Conservation (phyloP, 176 grass and related monocot species). For the Cocos nucifera region DNA sequence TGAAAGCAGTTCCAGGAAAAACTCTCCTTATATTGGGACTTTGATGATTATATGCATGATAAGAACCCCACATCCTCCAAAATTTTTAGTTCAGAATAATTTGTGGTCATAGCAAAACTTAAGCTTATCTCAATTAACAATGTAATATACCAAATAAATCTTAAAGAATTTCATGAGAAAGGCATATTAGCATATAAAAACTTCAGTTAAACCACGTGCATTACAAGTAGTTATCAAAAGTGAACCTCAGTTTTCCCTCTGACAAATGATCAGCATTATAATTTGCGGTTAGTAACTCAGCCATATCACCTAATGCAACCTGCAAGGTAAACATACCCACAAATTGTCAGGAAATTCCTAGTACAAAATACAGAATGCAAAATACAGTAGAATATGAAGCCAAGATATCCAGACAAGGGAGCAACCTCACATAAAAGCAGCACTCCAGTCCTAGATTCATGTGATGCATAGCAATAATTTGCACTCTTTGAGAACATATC, state of each 20-base stretch:
- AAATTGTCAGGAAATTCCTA: background rate
- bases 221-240: too few species aligned
- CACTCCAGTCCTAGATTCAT: constrained; percentile 62
- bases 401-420: background rate
- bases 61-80: too few species aligned
- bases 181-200: too few species aligned
- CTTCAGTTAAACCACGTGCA: too few species aligned
- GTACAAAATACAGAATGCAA: background rate
- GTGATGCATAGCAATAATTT: constrained; percentile 81
- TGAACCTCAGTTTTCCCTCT: constrained; percentile 70
- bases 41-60: too few species aligned
- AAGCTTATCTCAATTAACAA: too few species aligned
- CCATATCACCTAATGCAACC: constrained; percentile 92
- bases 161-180: too few species aligned
- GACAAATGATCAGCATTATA: constrained; percentile 74
- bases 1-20: too few species aligned
- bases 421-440: constrained; percentile 78
- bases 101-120: too few species aligned
- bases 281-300: constrained; percentile 52
- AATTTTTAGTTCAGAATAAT: too few species aligned
- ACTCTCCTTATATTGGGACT: too few species aligned
- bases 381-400: background rate
- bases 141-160: too few species aligned
- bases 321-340: constrained; percentile 18
- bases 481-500: constrained; percentile 99